Evolutionary conservation across 75 land plant genomes (phyloP).

Genomic region (Cunninghamia lanceolata): DNA sequence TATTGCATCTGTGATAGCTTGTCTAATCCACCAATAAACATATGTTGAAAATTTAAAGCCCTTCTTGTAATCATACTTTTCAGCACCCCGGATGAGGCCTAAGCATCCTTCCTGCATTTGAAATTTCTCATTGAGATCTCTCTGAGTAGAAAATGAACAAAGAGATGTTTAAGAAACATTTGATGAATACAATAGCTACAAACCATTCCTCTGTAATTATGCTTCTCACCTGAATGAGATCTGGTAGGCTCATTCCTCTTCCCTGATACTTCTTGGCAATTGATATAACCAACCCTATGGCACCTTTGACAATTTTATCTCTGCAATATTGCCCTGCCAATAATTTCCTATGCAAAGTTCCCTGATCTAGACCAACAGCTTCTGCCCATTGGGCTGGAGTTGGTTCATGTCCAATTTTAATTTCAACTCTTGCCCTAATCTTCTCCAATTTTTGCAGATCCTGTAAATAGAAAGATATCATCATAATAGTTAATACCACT

Average conservation of each 20-base stretch:
- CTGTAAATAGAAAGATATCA: constrained; percentile 20
- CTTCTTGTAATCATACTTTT: constrained; percentile 52
- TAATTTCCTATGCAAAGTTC: constrained; percentile 27
- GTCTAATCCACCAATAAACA: constrained; percentile 82
- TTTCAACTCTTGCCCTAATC: constrained; percentile 20
- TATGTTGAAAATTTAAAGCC: constrained; percentile 74
- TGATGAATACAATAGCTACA: not conserved
- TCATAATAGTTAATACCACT: not conserved
- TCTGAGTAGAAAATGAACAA: not conserved
- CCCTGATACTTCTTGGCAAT: constrained; percentile 36
- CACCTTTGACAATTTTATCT: constrained; percentile 44
- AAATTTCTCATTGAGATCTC: not conserved
- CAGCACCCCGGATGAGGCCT: constrained; percentile 61
- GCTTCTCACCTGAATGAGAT: constrained; percentile 45
- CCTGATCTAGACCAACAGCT: constrained; percentile 37
- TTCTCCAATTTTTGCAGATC: constrained; percentile 41
- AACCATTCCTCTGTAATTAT: not conserved
- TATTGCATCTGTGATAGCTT: constrained; percentile 53
- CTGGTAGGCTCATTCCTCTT: constrained; percentile 37
- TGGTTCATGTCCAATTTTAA: constrained; percentile 22
- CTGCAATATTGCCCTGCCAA: constrained; percentile 38
- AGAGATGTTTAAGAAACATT: not conserved
- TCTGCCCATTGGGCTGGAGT: constrained; percentile 38
- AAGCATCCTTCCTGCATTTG: constrained; percentile 63
- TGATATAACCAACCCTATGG: constrained; percentile 50